Evolutionary conservation across 805 yeast species (phyloP).

Genomic region (Kuraishia piskuri): DNA sequence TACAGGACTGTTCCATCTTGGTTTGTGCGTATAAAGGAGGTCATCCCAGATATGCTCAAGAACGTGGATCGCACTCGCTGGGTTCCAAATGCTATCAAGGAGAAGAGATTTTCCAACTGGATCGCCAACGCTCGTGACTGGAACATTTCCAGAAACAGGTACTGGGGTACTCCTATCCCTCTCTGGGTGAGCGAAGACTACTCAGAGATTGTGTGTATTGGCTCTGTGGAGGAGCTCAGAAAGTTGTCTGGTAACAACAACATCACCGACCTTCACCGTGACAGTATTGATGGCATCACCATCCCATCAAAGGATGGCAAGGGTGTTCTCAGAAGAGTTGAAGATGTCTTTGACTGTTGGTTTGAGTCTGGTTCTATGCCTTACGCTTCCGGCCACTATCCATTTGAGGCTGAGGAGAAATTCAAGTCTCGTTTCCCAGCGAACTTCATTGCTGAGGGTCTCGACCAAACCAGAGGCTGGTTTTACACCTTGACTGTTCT

Average conservation of each 20-base stretch:
- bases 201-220: slow-evolving; percentile 88
- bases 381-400: slow-evolving; percentile 93
- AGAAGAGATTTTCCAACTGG: slow-evolving; percentile 96
- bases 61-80: slow-evolving; percentile 84
- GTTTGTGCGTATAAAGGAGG: slow-evolving; percentile 87
- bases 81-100: slow-evolving; percentile 90
- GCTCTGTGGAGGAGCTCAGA: slow-evolving; percentile 81
- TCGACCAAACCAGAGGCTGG: slow-evolving; percentile 99
- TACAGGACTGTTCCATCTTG: slow-evolving; percentile 98
- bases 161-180: slow-evolving; percentile 99
- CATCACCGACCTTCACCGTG: slow-evolving; percentile 92
- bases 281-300: slow-evolving; percentile 80
- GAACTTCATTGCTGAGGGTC: slow-evolving; percentile 95
- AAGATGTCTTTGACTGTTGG: slow-evolving; percentile 99
- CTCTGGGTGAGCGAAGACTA: slow-evolving; percentile 94
- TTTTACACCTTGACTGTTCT: slow-evolving; percentile 92
- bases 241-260: slow-evolving; percentile 73
- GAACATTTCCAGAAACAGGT: slow-evolving; percentile 96
- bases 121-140: slow-evolving; percentile 98
- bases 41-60: slow-evolving; percentile 81
- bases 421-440: slow-evolving; percentile 85
- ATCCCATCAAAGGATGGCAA: slow-evolving; percentile 90
- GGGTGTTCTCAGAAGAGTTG: slow-evolving; percentile 81
- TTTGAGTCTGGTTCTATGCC: slow-evolving; percentile 99
- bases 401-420: slow-evolving; percentile 74